Percentiles rank a stretch among this genome's conserved stretches.
Evolutionary conservation across 805 yeast genomes (phyloP).

Genomic region (Ogataea degrootiae): DNA sequence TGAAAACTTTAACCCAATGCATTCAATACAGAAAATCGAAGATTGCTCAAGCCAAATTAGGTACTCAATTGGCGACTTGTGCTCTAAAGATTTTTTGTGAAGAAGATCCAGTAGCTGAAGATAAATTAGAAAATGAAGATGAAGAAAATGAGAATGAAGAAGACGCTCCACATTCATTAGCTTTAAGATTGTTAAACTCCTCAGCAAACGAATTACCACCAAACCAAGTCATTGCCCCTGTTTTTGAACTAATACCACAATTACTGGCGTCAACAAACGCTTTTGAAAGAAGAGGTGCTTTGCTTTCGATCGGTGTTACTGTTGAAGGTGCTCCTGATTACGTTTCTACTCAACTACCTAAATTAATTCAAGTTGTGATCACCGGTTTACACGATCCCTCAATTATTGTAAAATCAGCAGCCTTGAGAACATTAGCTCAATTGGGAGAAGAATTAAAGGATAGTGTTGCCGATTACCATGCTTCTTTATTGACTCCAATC

Average conservation of each 20-base stretch:
- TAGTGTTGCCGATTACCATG: conserved; percentile 78
- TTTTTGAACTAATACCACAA: conserved; percentile 58
- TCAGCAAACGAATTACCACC: conserved; percentile 87
- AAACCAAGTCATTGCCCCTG: conserved; percentile 79
- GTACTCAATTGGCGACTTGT: conserved; percentile 69
- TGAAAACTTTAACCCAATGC: conserved; percentile 77
- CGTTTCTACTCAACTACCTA: conserved; percentile 67
- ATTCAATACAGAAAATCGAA: conserved; percentile 78
- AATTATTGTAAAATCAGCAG: conserved; percentile 76
- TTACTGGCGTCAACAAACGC: conserved; percentile 59
- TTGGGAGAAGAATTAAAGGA: conserved; percentile 84
- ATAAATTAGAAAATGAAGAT: conserved; percentile 70
- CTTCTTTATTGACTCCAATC: conserved; percentile 75
- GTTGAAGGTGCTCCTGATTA: conserved; percentile 95
- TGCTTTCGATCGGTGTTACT: conserved; percentile 75
- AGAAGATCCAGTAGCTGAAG: conserved; percentile 71
- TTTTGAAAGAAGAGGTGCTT: conserved; percentile 82
- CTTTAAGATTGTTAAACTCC: conserved; percentile 72
- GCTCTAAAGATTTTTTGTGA: conserved; percentile 78
- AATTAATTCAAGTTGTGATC: conserved; percentile 66
- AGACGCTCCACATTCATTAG: conserved; percentile 70
- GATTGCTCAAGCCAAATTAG: conserved; percentile 74
- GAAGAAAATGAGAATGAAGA: conserved; percentile 95
- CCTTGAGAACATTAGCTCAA: conserved; percentile 73
- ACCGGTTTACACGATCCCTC: conserved; percentile 74